Evolutionary conservation across 768 basidiomycete species (phyloP), one percentile per base, ranked within the genome.

Genomic region (Macrolepiota dolichaula): DNA sequence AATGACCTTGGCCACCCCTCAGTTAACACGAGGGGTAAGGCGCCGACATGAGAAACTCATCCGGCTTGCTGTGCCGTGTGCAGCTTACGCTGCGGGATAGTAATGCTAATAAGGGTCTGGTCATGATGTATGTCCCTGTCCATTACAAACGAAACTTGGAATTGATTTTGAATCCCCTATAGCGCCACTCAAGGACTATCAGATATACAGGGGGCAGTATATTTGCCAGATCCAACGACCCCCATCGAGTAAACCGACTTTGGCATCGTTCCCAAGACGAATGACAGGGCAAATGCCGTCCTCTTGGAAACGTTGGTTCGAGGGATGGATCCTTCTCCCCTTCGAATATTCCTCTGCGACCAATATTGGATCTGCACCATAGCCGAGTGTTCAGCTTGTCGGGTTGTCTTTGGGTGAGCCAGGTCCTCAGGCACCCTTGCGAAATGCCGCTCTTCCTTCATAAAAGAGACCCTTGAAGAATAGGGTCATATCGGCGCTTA

Each of bases 261-360:
- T 52, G 51, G 40, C n/a, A 19, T 46, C 40, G 42, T 60, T 60
- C 44, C 51, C 44, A 60, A 19, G 59, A 46, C 27, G 42, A 44
- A 44, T 60, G 59, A 60, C 59, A 60, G 51, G 24, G 59, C 32
- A 42, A 52, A 52, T 60, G 51, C 42, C 59, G 53, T 60, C 29
- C 51, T 40, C 57, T 46, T 53, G 38, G 51, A 53, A 53, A 51
- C 25, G 50, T 40, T 15, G 27, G 25, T 36, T n/a, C 47, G 15
- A 35, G 35, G 38, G n/a, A 58, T 13, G 19, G 15, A 15, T 40
- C 47, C n/a, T 50, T 51, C 49, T 22, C 37, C n/a, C 22, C 51
- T 52, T 36, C 35, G 29, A 35, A 36, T 9, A 24, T 38, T 37
- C 56, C 25, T 49, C 44, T 35, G 11, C 29, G 42, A 47, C 44